phyloP scores from a whole-genome alignment of 495 filamentous ascomycete genomes.

The Cercophora newfieldiana region DNA sequence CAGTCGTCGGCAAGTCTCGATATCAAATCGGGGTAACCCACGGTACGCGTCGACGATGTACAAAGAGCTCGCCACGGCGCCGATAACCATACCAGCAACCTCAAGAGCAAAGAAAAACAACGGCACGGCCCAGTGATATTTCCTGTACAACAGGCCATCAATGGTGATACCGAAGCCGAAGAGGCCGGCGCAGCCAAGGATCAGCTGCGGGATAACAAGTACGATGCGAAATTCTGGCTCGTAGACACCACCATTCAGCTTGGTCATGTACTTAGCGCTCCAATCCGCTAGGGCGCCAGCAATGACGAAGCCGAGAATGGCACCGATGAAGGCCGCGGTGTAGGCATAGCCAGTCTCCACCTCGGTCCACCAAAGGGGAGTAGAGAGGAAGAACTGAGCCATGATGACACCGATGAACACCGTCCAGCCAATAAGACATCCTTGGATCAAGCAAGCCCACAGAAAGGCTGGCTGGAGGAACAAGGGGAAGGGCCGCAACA shows the following conservation, averaged over 20 bases:
- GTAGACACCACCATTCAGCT: conserved; percentile 74
- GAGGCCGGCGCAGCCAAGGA: conserved; percentile 76
- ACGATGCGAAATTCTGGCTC: conserved; percentile 89
- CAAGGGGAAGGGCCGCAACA: conserved; percentile 64
- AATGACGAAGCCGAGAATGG: conserved; percentile 72
- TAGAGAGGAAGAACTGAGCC: conserved; percentile 75
- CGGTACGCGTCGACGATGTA: conserved; percentile 95
- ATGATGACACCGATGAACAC: conserved; percentile 90
- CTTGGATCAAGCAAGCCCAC: conserved; percentile 90
- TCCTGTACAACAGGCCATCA: conserved; percentile 47
- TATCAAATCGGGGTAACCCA: conserved; percentile 42
- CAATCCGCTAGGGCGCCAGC: conserved; percentile 75
- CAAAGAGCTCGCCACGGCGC: conserved; percentile 80
- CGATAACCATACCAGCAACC: conserved; percentile 86
- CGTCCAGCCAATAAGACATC: conserved; percentile 89
- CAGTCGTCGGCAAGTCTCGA: neutral
- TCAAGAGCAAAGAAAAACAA: conserved; percentile 76
- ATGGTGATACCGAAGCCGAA: conserved; percentile 79
- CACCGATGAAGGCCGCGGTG: conserved; percentile 81
- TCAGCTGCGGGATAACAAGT: conserved; percentile 75
- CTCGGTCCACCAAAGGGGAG: conserved; percentile 79
- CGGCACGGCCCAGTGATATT: conserved; percentile 71
- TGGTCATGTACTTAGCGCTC: conserved; percentile 67
- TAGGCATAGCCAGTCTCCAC: conserved; percentile 87
- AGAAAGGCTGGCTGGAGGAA: conserved; percentile 80